phyloP scores from a whole-genome alignment of 345 rosid genomes.

The Mallotus nudiflorus region DNA sequence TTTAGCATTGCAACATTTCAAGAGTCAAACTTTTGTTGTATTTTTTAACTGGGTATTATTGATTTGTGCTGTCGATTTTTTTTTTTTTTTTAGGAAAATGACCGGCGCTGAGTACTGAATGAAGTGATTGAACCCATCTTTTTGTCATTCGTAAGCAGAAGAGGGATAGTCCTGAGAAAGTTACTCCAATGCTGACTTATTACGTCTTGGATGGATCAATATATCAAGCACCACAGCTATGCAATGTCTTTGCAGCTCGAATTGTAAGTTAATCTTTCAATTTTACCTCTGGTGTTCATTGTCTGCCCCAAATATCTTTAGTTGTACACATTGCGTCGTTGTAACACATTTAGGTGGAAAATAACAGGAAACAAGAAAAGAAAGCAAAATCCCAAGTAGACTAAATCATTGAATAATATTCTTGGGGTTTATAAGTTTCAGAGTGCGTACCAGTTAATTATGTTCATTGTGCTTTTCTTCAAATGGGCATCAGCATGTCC shows the following conservation, averaged over 20 bases:
- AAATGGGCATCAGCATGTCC: neutral
- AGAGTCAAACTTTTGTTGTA: neutral
- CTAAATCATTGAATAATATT: neutral
- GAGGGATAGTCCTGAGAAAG: conserved; percentile 91
- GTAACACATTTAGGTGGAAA: neutral
- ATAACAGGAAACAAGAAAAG: neutral
- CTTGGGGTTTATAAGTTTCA: neutral
- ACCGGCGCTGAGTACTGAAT: conserved; percentile 70
- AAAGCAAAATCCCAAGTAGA: neutral
- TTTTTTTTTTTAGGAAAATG: conserved; percentile 54
- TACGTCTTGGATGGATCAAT: conserved; percentile 88
- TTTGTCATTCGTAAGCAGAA: conserved; percentile 87
- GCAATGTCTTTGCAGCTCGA: conserved; percentile 85
- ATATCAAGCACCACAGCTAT: conserved; percentile 90
- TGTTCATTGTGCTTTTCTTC: neutral
- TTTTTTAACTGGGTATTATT: neutral
- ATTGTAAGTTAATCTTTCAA: conserved; percentile 50
- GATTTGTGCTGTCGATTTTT: neutral
- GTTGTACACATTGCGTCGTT: neutral
- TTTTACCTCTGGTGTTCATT: neutral
- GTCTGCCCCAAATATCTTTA: neutral
- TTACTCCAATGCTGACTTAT: conserved; percentile 74
- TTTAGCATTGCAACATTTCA: neutral
- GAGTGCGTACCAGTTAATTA: neutral
- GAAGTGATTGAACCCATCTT: conserved; percentile 85